Conservation (phyloP, 306 rosid genomes). For the Senna siamea region DNA sequence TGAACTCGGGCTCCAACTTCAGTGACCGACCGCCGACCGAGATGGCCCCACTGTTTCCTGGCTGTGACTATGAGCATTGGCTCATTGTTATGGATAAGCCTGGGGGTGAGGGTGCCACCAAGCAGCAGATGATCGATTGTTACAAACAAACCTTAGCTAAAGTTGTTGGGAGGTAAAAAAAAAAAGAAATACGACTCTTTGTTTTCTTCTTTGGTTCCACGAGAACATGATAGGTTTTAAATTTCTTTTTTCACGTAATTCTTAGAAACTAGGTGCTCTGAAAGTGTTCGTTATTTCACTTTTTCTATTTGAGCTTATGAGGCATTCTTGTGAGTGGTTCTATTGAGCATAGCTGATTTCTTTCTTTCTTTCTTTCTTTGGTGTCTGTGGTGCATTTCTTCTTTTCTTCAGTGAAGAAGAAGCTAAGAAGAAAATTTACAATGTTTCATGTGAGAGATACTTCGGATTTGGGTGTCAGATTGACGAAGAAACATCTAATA, state of each 20-base stretch:
- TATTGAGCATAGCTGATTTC: neutral
- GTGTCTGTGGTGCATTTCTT: neutral
- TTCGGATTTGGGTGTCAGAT: constrained; percentile 88
- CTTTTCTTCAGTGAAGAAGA: constrained; percentile 67
- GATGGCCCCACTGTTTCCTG: constrained; percentile 95
- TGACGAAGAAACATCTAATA: constrained; percentile 90
- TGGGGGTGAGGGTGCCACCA: constrained; percentile 77
- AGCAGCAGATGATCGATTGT: constrained; percentile 83
- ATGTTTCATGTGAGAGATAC: constrained; percentile 85
- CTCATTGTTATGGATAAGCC: constrained; percentile 93
- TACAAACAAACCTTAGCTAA: constrained; percentile 77
- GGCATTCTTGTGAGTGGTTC: neutral
- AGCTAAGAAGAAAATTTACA: constrained; percentile 86
- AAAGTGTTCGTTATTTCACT: neutral
- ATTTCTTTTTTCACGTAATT: neutral
- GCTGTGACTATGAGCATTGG: constrained; percentile 94
- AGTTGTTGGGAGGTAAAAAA: constrained; percentile 64
- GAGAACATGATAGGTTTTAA: neutral
- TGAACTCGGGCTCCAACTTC: constrained; percentile 70
- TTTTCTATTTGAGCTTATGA: neutral
- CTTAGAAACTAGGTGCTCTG: neutral
- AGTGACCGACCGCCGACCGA: constrained; percentile 91
- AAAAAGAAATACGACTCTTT: neutral
- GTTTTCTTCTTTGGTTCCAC: neutral
- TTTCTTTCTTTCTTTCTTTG: neutral